These are phyloP conservation scores for Alternaria gansuensis DNA, from an alignment of 2,329 filamentous ascomycete genomes.

Conservation along the genomic window DNA sequence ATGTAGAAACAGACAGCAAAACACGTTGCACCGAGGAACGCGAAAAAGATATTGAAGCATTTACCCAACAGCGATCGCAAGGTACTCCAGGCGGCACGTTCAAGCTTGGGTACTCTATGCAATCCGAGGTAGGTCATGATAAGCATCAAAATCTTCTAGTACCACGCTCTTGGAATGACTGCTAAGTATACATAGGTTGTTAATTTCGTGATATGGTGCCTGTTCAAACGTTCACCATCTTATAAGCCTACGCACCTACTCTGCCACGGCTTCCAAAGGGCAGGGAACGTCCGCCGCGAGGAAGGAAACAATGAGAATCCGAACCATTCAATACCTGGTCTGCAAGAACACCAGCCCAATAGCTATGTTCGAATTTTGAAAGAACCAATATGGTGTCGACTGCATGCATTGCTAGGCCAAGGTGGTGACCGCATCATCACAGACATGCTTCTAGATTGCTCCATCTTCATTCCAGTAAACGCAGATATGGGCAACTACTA, in stretches of 20 bases:
- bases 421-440: slow-evolving; percentile 81
- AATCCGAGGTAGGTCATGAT: slow-evolving; percentile 55
- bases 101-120: slow-evolving; percentile 48
- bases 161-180: slow-evolving; percentile 1
- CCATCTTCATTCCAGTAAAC: slow-evolving; percentile 73
- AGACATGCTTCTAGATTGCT: slow-evolving; percentile 77
- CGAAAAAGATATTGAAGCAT: slow-evolving; percentile 54
- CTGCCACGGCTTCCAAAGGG: slow-evolving; percentile 79
- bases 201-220: slow-evolving; percentile 70
- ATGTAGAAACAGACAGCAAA: slow-evolving; percentile 55
- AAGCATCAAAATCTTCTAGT: neutral
- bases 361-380: slow-evolving; percentile 75
- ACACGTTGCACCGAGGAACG: slow-evolving; percentile 58
- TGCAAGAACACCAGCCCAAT: slow-evolving; percentile 73
- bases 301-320: slow-evolving; percentile 46
- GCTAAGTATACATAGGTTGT: slow-evolving; percentile 54
- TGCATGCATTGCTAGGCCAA: slow-evolving; percentile 77
- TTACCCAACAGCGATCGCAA: slow-evolving; percentile 57
- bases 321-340: slow-evolving; percentile 67
- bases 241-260: slow-evolving; percentile 76
- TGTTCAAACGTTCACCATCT: slow-evolving; percentile 70
- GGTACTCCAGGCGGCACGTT: slow-evolving; percentile 41
- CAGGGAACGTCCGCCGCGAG: slow-evolving; percentile 40
- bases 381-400: slow-evolving; percentile 74
- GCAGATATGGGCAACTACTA: slow-evolving; percentile 71